phyloP scores from a whole-genome alignment of 2,329 filamentous ascomycete genomes.

The Teratosphaeria zuluensis region DNA sequence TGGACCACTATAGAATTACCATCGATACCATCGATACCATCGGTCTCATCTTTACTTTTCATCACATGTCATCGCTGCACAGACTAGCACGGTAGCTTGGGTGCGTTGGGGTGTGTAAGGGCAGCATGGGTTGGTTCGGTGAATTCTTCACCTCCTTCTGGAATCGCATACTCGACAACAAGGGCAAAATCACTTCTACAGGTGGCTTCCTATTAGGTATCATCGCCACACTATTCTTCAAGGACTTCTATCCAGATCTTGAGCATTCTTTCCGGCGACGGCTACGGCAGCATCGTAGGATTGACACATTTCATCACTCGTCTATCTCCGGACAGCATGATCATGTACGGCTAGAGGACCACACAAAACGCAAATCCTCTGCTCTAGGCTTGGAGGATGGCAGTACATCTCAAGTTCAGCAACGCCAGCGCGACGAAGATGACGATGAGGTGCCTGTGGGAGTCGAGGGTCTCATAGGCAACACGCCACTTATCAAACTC shows the following conservation, averaged over 20 bases:
- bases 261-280: slow-evolving; percentile 52
- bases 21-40: neutral
- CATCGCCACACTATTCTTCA: slow-evolving; percentile 64
- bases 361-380: slow-evolving; percentile 12
- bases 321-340: slow-evolving; percentile 14
- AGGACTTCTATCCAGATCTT: slow-evolving; percentile 69
- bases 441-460: slow-evolving; percentile 54
- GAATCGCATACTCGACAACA: slow-evolving; percentile 23
- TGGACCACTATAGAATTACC: too few relatives aligned
- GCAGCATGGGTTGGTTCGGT: slow-evolving; percentile 10
- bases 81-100: neutral
- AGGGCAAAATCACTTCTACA: slow-evolving; percentile 23
- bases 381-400: slow-evolving; percentile 19
- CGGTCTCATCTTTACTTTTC: neutral
- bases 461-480: slow-evolving; percentile 84
- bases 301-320: slow-evolving; percentile 11
- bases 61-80: neutral
- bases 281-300: slow-evolving; percentile 15
- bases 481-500: slow-evolving; percentile 82
- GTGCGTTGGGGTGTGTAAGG: too few relatives aligned
- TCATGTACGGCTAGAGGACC: slow-evolving; percentile 21
- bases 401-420: slow-evolving; percentile 7
- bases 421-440: slow-evolving; percentile 4
- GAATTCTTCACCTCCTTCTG: slow-evolving; percentile 18
- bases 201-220: slow-evolving; percentile 62